Evolutionary conservation across 139 green algal species (phyloP).

Genomic region (Asterochloris sp.): DNA sequence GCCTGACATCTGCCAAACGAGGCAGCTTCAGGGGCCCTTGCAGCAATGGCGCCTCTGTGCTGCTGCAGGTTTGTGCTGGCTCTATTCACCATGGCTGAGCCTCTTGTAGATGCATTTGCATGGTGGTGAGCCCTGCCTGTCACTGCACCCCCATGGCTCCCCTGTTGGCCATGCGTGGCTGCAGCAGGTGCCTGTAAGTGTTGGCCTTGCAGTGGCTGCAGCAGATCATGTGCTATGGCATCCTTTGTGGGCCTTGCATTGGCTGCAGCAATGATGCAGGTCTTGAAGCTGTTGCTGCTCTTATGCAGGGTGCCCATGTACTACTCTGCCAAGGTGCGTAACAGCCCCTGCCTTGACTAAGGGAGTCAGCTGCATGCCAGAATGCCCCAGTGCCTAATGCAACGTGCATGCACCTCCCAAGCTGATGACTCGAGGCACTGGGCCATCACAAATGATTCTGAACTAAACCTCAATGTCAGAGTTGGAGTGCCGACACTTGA

Average conservation of each 20-base stretch:
- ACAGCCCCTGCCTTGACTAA: too few species aligned
- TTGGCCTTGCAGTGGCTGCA: not conserved
- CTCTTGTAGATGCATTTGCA: conserved; percentile 39
- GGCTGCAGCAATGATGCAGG: too few species aligned
- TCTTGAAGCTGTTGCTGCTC: not conserved
- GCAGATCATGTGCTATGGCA: too few species aligned
- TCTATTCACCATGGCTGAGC: conserved; percentile 28
- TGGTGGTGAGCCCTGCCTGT: conserved; percentile 29
- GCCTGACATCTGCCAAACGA: not conserved
- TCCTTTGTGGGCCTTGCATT: not conserved
- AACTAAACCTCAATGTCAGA: not conserved
- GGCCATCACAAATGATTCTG: too few species aligned
- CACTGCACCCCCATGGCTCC: not conserved
- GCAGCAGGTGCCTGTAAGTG: not conserved
- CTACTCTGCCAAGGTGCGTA: conserved; percentile 23
- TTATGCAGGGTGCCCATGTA: conserved; percentile 51
- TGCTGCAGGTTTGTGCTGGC: conserved; percentile 30
- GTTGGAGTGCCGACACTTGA: not conserved
- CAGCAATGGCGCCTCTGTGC: not conserved
- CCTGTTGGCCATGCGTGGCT: not conserved
- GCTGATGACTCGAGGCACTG: too few species aligned
- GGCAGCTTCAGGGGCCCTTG: not conserved
- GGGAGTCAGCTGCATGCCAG: too few species aligned
- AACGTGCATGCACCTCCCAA: too few species aligned
- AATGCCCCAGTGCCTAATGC: too few species aligned